Conservation (phyloP, 352 stramenopile genomes). For the Globisporangium spiculum region DNA sequence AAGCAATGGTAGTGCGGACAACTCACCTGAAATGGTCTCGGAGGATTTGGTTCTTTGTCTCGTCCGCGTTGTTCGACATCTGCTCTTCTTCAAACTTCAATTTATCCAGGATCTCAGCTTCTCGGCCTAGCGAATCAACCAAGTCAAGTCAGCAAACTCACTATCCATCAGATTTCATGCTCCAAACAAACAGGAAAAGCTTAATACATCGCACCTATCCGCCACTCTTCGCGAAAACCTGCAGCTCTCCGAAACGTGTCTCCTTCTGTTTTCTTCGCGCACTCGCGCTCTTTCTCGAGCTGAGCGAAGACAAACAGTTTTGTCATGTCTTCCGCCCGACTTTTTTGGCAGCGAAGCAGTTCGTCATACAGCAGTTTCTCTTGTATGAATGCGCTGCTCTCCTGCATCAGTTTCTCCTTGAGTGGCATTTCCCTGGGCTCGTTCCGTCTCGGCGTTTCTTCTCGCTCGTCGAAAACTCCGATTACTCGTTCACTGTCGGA, state of each 20-base stretch:
- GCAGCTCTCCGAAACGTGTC: conserved; percentile 13
- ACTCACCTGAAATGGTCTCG: conserved; percentile 27
- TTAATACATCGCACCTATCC: conserved; percentile 20
- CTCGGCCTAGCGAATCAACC: conserved; percentile 5
- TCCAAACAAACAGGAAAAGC: neutral
- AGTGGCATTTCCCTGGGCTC: neutral
- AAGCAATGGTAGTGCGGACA: neutral
- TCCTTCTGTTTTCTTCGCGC: conserved; percentile 4
- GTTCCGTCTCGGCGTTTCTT: conserved; percentile 1
- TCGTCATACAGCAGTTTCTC: conserved; percentile 39
- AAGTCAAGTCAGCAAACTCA: neutral
- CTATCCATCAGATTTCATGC: neutral
- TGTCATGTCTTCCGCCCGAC: conserved; percentile 30
- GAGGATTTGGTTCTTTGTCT: conserved; percentile 1
- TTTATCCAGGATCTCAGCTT: conserved; percentile 25
- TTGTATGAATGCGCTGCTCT: conserved; percentile 13
- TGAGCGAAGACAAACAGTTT: conserved; percentile 13
- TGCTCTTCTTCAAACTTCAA: conserved; percentile 13
- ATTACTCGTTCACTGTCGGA: neutral
- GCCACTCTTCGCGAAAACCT: conserved; percentile 41
- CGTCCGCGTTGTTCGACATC: conserved; percentile 1
- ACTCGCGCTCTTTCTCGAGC: neutral
- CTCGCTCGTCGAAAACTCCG: neutral
- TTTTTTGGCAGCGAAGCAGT: conserved; percentile 30
- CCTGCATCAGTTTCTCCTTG: neutral